phyloP scores from a whole-genome alignment of 2,329 filamentous ascomycete species.

The Magnaporthiopsis incrustans region DNA sequence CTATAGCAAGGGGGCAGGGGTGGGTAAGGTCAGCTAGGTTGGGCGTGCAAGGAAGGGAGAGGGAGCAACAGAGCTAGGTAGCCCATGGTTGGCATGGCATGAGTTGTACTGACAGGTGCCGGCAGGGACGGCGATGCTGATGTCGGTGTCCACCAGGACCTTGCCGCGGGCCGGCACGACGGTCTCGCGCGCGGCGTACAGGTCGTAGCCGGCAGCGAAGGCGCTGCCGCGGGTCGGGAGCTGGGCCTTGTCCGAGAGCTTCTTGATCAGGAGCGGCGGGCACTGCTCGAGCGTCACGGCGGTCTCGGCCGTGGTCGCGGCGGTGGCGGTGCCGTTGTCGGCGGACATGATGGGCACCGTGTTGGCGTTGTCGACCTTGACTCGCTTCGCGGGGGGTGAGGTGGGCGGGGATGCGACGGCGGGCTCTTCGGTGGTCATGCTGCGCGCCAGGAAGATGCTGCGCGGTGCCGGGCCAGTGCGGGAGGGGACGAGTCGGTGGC shows the following conservation, averaged over 20 bases:
- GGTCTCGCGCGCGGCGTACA: slow-evolving; percentile 72
- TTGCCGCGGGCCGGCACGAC: slow-evolving; percentile 76
- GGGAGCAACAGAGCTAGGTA: background rate
- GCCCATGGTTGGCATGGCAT: background rate
- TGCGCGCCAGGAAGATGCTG: slow-evolving; percentile 2
- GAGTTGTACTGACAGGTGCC: slow-evolving; percentile 64
- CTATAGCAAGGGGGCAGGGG: slow-evolving; percentile 30
- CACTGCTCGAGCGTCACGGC: slow-evolving; percentile 28
- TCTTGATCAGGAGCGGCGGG: slow-evolving; percentile 76
- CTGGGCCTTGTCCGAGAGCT: slow-evolving; percentile 70
- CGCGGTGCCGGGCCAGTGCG: background rate
- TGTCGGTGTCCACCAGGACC: slow-evolving; percentile 80
- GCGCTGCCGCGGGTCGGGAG: slow-evolving; percentile 83
- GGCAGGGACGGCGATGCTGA: slow-evolving; percentile 81
- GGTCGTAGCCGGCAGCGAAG: slow-evolving; percentile 87
- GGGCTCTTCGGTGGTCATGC: slow-evolving; percentile 22
- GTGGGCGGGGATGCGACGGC: slow-evolving; percentile 47
- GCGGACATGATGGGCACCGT: slow-evolving; percentile 17
- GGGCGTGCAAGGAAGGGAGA: background rate
- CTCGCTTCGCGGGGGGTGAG: slow-evolving; percentile 73
- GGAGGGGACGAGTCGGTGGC: background rate
- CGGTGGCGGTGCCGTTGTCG: slow-evolving; percentile 18
- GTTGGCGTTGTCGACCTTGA: slow-evolving; percentile 48
- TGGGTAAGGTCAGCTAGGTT: background rate
- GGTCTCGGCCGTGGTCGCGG: slow-evolving; percentile 13